phyloP scores from a whole-genome alignment of 805 yeast species.

The Tetrapisispora nanseiensis region DNA sequence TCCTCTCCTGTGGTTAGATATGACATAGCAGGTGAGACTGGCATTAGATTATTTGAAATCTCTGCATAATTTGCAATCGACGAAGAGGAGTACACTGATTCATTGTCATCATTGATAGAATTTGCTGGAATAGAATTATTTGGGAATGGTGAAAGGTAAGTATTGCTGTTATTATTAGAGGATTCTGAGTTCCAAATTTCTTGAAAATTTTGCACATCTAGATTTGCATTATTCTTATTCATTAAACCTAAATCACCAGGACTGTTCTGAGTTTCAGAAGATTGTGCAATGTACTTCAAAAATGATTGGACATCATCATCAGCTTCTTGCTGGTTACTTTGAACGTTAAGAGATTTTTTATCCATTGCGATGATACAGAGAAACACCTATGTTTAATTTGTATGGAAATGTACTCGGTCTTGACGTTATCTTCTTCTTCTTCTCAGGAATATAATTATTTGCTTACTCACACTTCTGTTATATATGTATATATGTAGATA shows the following conservation, averaged over 20 bases:
- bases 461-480: no score
- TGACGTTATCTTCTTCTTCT: no score
- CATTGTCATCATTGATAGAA: not conserved
- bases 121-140: not conserved
- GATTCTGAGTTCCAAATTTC: not conserved
- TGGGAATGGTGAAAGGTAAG: not conserved
- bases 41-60: not conserved
- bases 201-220: not conserved
- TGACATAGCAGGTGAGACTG: slow-evolving; percentile 23
- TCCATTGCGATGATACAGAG: not conserved
- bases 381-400: no score
- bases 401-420: no score
- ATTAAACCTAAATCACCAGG: no score
- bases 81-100: slow-evolving; percentile 2
- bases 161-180: not conserved
- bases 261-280: not conserved
- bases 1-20: slow-evolving; percentile 17
- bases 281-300: no score
- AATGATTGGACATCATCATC: not conserved
- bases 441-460: no score
- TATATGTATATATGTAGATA: no score
- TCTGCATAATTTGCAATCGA: not conserved
- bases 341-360: not conserved
- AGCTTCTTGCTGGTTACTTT: not conserved
- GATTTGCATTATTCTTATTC: no score